Evolutionary conservation across 805 yeast species (phyloP), one percentile per base, ranked within the genome.

Genomic region (Wickerhamiella kazuoi): DNA sequence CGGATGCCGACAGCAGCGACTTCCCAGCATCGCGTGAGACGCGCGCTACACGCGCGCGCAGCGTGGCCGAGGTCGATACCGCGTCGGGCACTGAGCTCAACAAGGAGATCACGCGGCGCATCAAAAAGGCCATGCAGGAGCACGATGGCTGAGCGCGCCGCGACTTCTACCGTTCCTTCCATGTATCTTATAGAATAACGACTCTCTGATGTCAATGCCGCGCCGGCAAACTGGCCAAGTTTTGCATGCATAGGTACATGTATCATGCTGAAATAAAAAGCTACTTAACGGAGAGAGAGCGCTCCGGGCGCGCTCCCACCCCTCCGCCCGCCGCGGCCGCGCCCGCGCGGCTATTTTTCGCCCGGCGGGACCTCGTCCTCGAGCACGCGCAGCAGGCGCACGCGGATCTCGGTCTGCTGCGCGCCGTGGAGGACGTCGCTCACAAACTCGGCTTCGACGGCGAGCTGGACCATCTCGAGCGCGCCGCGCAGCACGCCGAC

Each of bases 321-420:
- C n/a, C n/a, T n/a, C n/a, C n/a, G n/a, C n/a, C n/a, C n/a, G n/a
- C n/a, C n/a, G n/a, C n/a, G n/a, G n/a, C n/a, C n/a, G n/a, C n/a
- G n/a, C n/a, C n/a, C n/a, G n/a, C 26, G 26, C 26, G 26, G 26
- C 26, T 23, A 78, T 46, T 86, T 95, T 57, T 90, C 97, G 19
- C 97, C 98, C 4, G 93, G 93, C 13, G 98, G 98, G 34, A 90
- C 78, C 61, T 90, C 98, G 54, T 90, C 98, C 53, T 79, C 83
- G 48, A 87, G 62, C 2, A 83, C 69, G 50, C 69, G 76, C 36
- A 74, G 63, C 46, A 90, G 63, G 50, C 74, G 74, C 35, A 90
- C 71, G 44, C 78, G 68, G 40, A 90, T 61, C 52, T 84, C 96
- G 0, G 96, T 87, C 21, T 61, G 62, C 11, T 75, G 76, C 48